phyloP scores from a whole-genome alignment of 1,284 basidiomycete species.

The Rhodotorula sp. region DNA sequence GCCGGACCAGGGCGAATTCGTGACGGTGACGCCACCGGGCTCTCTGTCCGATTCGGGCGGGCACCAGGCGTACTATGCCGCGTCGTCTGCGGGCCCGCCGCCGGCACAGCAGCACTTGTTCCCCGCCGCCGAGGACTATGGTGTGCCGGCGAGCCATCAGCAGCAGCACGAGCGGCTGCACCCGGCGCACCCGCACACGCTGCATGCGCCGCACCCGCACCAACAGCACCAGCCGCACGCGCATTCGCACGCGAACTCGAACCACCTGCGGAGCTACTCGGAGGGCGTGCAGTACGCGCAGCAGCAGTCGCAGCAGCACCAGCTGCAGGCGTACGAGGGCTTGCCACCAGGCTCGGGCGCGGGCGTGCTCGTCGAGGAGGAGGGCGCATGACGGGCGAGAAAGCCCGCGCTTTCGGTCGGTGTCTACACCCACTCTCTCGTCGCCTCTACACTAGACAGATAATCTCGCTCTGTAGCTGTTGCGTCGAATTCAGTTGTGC shows the following conservation, averaged over 20 bases:
- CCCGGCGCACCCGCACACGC: not conserved
- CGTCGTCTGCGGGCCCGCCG: not conserved
- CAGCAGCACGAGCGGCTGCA: not conserved
- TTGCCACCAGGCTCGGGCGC: too few relatives aligned
- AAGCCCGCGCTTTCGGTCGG: too few relatives aligned
- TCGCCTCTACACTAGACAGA: too few relatives aligned
- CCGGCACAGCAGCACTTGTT: slow-evolving; percentile 12
- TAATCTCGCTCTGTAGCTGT: too few relatives aligned
- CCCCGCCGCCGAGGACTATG: slow-evolving; percentile 28
- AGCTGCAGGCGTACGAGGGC: too few relatives aligned
- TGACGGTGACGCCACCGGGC: not conserved
- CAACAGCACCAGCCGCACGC: not conserved
- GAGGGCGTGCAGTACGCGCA: slow-evolving; percentile 7
- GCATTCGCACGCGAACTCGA: too few relatives aligned
- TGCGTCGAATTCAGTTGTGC: too few relatives aligned
- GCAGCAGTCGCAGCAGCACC: too few relatives aligned
- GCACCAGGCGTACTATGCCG: not conserved
- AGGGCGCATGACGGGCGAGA: too few relatives aligned
- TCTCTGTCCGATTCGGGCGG: not conserved
- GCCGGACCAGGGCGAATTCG: too few relatives aligned
- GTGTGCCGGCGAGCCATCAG: not conserved
- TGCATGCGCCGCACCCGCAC: not conserved
- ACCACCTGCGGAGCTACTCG: slow-evolving; percentile 4
- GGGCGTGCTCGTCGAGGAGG: not conserved
- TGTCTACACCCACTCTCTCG: too few relatives aligned